These are phyloP conservation scores for Aspergillus calidoustus DNA, from an alignment of 2,329 filamentous ascomycete species.

Conservation along the genomic window DNA sequence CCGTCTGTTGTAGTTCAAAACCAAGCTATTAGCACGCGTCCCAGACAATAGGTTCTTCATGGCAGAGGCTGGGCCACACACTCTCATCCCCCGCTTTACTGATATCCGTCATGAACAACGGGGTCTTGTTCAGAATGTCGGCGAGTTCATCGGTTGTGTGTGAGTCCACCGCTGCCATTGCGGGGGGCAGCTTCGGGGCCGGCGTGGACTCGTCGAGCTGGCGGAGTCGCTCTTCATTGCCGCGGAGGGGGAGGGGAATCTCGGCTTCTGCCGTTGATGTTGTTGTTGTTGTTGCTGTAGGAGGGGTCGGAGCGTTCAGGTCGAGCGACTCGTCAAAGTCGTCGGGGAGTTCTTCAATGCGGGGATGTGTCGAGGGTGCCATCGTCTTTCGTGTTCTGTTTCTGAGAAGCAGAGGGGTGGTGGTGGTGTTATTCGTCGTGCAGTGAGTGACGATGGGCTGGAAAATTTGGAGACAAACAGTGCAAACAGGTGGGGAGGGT, in stretches of 20 bases:
- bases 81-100: constrained; percentile 64
- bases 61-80: constrained; percentile 27
- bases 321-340: constrained; percentile 54
- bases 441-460: background rate
- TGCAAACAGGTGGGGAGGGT: constrained; percentile 34
- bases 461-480: constrained; percentile 28
- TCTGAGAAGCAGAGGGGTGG: background rate
- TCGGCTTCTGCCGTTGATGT: constrained; percentile 29
- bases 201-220: constrained; percentile 35
- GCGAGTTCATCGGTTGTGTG: constrained; percentile 65
- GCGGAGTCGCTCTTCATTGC: constrained; percentile 42
- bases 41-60: background rate
- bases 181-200: constrained; percentile 58
- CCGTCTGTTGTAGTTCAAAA: constrained; percentile 46
- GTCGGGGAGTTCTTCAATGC: constrained; percentile 55
- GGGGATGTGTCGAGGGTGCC: constrained; percentile 57
- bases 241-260: constrained; percentile 46
- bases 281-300: constrained; percentile 24
- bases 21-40: too few relatives aligned
- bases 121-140: constrained; percentile 69
- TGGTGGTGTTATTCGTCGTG: background rate
- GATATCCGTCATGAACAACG: constrained; percentile 95
- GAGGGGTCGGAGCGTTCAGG: constrained; percentile 38
- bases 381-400: constrained; percentile 38
- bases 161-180: constrained; percentile 61